Percentiles rank a stretch among this genome's conserved stretches.
These are phyloP conservation scores for Blumeriella jaapii DNA, from an alignment of 2,329 filamentous ascomycete species.

Conservation along the genomic window DNA sequence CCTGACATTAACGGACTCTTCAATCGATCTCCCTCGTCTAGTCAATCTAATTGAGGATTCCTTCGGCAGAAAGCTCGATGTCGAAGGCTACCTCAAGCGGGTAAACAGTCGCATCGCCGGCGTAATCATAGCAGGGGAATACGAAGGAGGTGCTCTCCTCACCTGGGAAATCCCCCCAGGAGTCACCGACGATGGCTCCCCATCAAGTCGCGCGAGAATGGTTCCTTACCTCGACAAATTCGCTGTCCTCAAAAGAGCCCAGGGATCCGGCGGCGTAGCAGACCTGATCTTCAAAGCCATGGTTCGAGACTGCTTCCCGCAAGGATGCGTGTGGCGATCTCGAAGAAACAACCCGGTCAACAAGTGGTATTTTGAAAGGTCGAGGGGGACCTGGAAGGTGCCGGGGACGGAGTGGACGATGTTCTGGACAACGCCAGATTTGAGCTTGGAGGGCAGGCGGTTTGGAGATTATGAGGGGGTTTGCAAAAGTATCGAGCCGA, in stretches of 20 bases:
- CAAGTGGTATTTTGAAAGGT: conserved; percentile 97
- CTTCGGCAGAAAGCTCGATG: conserved; percentile 74
- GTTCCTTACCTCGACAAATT: conserved; percentile 98
- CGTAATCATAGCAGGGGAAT: conserved; percentile 88
- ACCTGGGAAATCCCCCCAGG: conserved; percentile 79
- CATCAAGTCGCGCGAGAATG: conserved; percentile 45
- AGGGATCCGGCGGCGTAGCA: conserved; percentile 84
- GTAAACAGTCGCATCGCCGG: conserved; percentile 74
- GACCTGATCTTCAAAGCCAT: conserved; percentile 96
- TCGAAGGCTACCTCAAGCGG: conserved; percentile 70
- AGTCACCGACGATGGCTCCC: conserved; percentile 40
- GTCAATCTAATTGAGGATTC: conserved; percentile 88
- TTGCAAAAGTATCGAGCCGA: conserved; percentile 53
- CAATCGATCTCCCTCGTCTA: conserved; percentile 72
- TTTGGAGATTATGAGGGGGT: conserved; percentile 64
- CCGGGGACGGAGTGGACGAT: conserved; percentile 83
- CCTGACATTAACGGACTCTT: conserved; percentile 64
- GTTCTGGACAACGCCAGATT: conserved; percentile 84
- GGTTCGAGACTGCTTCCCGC: conserved; percentile 78
- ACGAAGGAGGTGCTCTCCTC: conserved; percentile 87
- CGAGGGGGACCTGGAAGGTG: conserved; percentile 72
- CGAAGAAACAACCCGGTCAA: conserved; percentile 89
- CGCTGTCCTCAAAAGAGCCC: conserved; percentile 76
- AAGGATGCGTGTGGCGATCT: conserved; percentile 82
- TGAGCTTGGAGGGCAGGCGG: conserved; percentile 41